Conservation (phyloP, 306 rosid species). For the Mimosa bimucronata region DNA sequence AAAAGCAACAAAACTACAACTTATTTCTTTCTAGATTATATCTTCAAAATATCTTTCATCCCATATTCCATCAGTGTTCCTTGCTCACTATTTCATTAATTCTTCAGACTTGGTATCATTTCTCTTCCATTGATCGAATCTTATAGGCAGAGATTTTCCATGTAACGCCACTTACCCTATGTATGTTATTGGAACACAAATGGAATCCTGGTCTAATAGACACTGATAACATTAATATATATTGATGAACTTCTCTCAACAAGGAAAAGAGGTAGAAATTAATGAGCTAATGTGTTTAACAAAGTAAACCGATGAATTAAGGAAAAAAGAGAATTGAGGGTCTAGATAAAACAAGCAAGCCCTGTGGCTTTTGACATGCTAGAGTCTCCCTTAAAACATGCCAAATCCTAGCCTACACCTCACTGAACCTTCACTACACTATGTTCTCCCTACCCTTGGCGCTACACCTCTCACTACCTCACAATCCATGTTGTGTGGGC, state of each 20-base stretch:
- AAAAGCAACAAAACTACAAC: no score
- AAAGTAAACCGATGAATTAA: not conserved
- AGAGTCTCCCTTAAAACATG: not conserved
- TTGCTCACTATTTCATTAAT: not conserved
- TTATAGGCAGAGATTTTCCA: not conserved
- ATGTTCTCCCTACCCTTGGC: not conserved
- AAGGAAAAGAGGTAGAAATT: not conserved
- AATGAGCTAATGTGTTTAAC: not conserved
- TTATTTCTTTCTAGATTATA: no score
- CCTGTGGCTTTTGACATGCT: not conserved
- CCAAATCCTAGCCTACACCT: not conserved
- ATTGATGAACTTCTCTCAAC: not conserved
- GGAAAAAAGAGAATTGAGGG: not conserved
- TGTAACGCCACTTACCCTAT: not conserved
- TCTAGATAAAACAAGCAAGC: not conserved
- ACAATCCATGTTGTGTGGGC: not conserved
- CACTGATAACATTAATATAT: not conserved
- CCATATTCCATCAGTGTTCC: no score
- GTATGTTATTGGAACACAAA: not conserved
- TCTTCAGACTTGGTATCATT: no score
- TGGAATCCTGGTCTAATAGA: not conserved
- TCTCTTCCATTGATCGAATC: not conserved
- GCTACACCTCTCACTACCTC: not conserved
- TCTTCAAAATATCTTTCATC: no score
- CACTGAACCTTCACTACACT: not conserved